These are phyloP conservation scores for Chytriomyces confervae DNA, from an alignment of 192 early-diverging fungal species.

Conservation along the genomic window DNA sequence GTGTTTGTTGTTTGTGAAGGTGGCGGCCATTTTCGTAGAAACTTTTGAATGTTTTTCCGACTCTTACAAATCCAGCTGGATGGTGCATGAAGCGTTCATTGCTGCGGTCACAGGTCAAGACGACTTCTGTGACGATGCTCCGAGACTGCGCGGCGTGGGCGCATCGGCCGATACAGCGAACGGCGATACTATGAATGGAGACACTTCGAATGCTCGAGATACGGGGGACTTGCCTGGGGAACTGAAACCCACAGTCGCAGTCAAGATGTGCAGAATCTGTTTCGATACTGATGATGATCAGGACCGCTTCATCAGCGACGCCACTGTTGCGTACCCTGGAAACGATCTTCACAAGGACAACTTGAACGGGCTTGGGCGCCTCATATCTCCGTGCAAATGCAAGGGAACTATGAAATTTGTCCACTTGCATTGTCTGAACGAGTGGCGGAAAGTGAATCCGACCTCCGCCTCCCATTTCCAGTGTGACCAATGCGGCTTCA, in stretches of 20 bases:
- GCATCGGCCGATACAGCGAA: not conserved
- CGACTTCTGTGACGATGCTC: too few species aligned
- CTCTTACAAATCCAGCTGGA: too few species aligned
- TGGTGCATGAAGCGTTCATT: too few species aligned
- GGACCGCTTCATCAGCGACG: not conserved
- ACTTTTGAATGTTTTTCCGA: too few species aligned
- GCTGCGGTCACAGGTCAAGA: too few species aligned
- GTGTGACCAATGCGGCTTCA: conserved; percentile 66
- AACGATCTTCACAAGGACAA: not conserved
- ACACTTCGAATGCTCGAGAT: not conserved
- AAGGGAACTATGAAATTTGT: conserved; percentile 65
- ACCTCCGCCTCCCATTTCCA: conserved; percentile 61
- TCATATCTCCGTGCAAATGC: conserved; percentile 67
- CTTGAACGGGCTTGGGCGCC: conserved; percentile 49
- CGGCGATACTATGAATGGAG: not conserved
- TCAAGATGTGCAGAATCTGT: conserved; percentile 13
- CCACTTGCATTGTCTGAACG: conserved; percentile 39
- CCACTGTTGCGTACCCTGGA: not conserved
- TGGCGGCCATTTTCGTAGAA: conserved; percentile 22
- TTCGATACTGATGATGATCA: not conserved
- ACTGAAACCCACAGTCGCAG: not conserved
- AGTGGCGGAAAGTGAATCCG: conserved; percentile 16
- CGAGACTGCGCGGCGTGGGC: too few species aligned
- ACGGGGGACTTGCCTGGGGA: not conserved
- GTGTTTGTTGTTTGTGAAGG: not conserved